These are phyloP conservation scores for Nadsonia starkeyi-henricii DNA, from an alignment of 1,139 yeast genomes.

Conservation along the genomic window DNA sequence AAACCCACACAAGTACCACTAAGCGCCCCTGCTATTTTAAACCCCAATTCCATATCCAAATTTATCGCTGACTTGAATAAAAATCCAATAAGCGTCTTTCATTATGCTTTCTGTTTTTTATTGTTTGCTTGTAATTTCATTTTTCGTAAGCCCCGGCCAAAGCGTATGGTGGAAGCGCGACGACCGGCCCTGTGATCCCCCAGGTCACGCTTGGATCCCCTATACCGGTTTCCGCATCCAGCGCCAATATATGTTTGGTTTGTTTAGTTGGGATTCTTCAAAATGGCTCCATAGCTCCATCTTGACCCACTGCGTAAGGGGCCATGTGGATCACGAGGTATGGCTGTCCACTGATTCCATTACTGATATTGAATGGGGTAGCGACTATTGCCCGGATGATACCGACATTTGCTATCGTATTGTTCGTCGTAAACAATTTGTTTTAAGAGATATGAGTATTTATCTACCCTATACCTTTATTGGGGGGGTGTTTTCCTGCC, in stretches of 20 bases:
- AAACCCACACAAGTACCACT: too few relatives aligned
- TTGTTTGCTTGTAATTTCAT: too few relatives aligned
- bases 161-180: slow-evolving; percentile 11
- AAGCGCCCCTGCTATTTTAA: too few relatives aligned
- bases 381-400: slow-evolving; percentile 33
- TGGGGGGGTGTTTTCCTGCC: slow-evolving; percentile 52
- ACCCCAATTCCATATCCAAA: too few relatives aligned
- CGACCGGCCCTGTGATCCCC: slow-evolving; percentile 30
- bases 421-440: slow-evolving; percentile 50
- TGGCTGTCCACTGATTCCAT: slow-evolving; percentile 24
- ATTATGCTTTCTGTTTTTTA: too few relatives aligned
- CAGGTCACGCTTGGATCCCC: slow-evolving; percentile 21
- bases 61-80: too few relatives aligned
- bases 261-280: slow-evolving; percentile 24
- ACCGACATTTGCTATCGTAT: slow-evolving; percentile 39
- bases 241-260: slow-evolving; percentile 31
- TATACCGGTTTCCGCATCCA: slow-evolving; percentile 50
- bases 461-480: slow-evolving; percentile 48
- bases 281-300: too few relatives aligned
- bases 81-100: too few relatives aligned
- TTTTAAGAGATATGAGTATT: slow-evolving; percentile 32
- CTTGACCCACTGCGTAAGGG: slow-evolving; percentile 41
- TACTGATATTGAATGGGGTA: slow-evolving; percentile 38
- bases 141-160: neutral
- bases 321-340: slow-evolving; percentile 36